These are phyloP conservation scores for Lagenidium giganteum DNA, from an alignment of 352 stramenopile genomes.

Conservation along the genomic window DNA sequence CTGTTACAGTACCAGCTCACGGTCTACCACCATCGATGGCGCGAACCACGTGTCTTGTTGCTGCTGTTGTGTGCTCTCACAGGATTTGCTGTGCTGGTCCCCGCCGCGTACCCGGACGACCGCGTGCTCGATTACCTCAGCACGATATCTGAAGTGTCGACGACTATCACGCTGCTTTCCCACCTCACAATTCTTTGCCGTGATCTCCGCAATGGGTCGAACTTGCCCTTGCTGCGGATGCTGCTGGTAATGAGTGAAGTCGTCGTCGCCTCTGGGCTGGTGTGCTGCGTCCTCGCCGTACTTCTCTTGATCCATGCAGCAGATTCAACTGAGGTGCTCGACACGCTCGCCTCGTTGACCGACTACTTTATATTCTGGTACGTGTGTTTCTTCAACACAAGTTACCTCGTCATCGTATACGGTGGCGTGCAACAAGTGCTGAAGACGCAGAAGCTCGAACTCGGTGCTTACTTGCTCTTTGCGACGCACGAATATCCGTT, in stretches of 20 bases:
- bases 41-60: neutral
- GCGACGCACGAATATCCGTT: constrained; percentile 34
- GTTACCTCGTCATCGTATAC: no score
- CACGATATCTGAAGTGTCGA: constrained; percentile 11
- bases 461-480: constrained; percentile 22
- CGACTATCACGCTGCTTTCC: constrained; percentile 15
- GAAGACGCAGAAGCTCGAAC: constrained; percentile 7
- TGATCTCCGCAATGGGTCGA: no score
- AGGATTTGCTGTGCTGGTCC: constrained; percentile 7
- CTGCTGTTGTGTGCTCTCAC: constrained; percentile 4
- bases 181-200: constrained; percentile 19
- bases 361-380: no score
- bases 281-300: no score
- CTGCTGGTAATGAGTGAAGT: no score
- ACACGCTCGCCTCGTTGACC: no score
- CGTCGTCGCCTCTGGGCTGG: no score
- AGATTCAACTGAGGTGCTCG: no score
- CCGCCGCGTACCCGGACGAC: neutral
- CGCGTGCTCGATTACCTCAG: constrained; percentile 5
- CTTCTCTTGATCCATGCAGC: no score
- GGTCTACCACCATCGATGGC: constrained; percentile 6
- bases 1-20: constrained; percentile 10
- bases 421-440: neutral
- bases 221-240: no score
- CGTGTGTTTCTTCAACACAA: no score